phyloP scores from a whole-genome alignment of 352 stramenopile genomes.

The Pythium dissimile region DNA sequence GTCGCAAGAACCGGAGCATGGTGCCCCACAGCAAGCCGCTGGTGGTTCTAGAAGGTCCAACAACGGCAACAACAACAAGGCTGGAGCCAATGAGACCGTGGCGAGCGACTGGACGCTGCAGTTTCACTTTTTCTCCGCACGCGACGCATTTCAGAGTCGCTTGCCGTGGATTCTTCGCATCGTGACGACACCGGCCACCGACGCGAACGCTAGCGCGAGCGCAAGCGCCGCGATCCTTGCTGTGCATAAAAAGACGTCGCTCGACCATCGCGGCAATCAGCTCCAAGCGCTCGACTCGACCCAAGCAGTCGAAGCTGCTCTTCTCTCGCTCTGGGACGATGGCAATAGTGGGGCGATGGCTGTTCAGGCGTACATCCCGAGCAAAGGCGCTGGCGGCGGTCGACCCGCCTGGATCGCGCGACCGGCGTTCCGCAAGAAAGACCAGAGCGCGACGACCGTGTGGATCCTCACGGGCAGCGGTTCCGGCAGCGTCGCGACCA shows the following conservation, averaged over 20 bases:
- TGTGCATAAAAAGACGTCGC: not conserved
- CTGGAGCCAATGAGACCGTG: too few species aligned
- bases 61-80: too few species aligned
- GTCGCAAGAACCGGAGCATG: slow-evolving; percentile 2
- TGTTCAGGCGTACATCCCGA: slow-evolving; percentile 48
- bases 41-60: too few species aligned
- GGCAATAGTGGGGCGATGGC: slow-evolving; percentile 3
- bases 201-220: not conserved
- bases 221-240: too few species aligned
- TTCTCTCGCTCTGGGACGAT: not conserved
- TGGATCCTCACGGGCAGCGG: slow-evolving; percentile 53
- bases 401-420: slow-evolving; percentile 53
- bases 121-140: slow-evolving; percentile 6
- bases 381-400: slow-evolving; percentile 9
- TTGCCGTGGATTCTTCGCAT: slow-evolving; percentile 14
- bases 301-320: not conserved
- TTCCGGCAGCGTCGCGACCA: not conserved
- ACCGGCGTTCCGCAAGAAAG: slow-evolving; percentile 49
- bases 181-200: not conserved
- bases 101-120: slow-evolving; percentile 12
- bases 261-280: not conserved
- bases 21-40: not conserved
- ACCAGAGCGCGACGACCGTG: slow-evolving; percentile 37
- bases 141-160: slow-evolving; percentile 3
- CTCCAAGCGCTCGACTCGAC: not conserved